These are phyloP conservation scores for Irpex sp. DNA, from an alignment of 1,284 basidiomycete genomes.

Conservation along the genomic window DNA sequence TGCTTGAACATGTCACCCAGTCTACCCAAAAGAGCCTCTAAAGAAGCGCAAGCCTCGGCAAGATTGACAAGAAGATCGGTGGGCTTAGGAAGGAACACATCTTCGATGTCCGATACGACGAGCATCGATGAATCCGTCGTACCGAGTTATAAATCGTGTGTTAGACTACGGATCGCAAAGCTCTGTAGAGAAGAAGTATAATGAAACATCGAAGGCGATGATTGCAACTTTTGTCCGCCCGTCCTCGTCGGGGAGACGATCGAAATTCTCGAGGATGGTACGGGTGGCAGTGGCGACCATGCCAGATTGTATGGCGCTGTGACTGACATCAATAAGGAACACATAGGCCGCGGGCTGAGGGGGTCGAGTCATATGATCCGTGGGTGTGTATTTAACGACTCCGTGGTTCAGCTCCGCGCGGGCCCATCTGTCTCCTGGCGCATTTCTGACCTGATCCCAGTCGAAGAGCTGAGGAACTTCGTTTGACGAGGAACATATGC, in stretches of 20 bases:
- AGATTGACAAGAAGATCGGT: conserved; percentile 96
- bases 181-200: conserved; percentile 99
- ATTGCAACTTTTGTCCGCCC: conserved; percentile 93
- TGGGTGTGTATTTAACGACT: conserved; percentile 97
- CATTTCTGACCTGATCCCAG: conserved; percentile 95
- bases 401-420: conserved; percentile 94
- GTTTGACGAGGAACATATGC: conserved; percentile 99
- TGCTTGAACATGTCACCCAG: conserved; percentile 98
- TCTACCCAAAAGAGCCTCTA: conserved; percentile 87
- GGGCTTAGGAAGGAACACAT: conserved; percentile 97
- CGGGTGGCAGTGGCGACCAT: conserved; percentile 99
- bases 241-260: conserved; percentile 96
- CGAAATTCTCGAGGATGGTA: conserved; percentile 94
- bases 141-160: conserved; percentile 64
- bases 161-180: no score
- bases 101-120: conserved; percentile 96
- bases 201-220: conserved; percentile 91
- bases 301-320: conserved; percentile 91
- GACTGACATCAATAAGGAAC: conserved; percentile 97
- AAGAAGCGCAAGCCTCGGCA: conserved; percentile 83
- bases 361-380: conserved; percentile 99
- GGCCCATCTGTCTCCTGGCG: conserved; percentile 95
- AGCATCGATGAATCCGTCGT: conserved; percentile 92
- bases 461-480: conserved; percentile 99
- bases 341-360: conserved; percentile 98